Base-by-base conservation (phyloP, 1,139 yeast genomes). In the Trichomonascaceae sp. region DNA sequence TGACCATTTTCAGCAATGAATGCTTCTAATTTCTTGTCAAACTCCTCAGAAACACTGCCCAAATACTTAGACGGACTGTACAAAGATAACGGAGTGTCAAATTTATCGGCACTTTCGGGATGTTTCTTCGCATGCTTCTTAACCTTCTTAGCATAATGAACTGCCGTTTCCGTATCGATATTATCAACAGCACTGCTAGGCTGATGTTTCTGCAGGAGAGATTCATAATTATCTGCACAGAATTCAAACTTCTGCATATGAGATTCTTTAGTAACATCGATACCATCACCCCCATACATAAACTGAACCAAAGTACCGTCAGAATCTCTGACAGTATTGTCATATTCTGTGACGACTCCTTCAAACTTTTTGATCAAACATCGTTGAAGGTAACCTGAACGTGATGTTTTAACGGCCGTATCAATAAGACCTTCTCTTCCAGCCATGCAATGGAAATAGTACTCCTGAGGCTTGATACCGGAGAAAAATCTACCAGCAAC, bases 361-460 rank as follows among this genome's bases (percentile, higher is more conserved):
- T 95, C 99, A 62, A 95, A 80, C 74, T 93, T 99, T 73, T 95
- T 95, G 59, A 96, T 93, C 74, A 95, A 81, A 82, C 99, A 95
- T 77, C 99, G 86, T 76, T 95, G 99, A 71, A 95, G 81, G 75
- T 95, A 95, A 70, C 99, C 99, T 54, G 99, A 91, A 76, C 97
- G 86, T 24, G 98, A 89, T 9, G 99, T 95, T 75, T 95, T 95
- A 62, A 95, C 99, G 54, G 99, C 99, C 56, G 99, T 95, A 79
- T 95, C 99, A 75, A 95, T 95, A 69, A 95, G 82, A 75, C 99
- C 99, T 80, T 95, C 99, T 78, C 99, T 86, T 72, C 99, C 99
- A 56, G 99, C 99, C 99, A 95, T 95, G 79, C 99, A 93, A 77
- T 95, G 99, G 93, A 95, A 95, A 69, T 91, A 95, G 73, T 95